These are phyloP conservation scores for Xylariaceae sp. DNA, from an alignment of 2,329 filamentous ascomycete genomes.

Conservation along the genomic window DNA sequence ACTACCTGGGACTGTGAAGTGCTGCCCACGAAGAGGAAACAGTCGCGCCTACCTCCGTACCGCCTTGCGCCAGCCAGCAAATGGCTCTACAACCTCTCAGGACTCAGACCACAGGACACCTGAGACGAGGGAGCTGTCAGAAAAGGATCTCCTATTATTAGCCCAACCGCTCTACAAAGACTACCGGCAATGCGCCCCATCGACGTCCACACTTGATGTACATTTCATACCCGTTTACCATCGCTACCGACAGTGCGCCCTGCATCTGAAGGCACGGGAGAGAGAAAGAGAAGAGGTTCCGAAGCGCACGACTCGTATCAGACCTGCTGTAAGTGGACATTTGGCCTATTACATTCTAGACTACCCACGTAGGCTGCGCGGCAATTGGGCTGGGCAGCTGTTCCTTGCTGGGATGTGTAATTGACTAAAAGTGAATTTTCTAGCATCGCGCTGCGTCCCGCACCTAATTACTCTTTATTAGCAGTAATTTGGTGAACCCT, in stretches of 20 bases:
- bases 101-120: background rate
- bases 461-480: background rate
- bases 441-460: background rate
- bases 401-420: constrained; percentile 9
- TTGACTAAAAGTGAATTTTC: background rate
- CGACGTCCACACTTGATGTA: constrained; percentile 4
- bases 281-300: constrained; percentile 5
- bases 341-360: constrained; percentile 10
- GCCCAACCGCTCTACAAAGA: constrained; percentile 3
- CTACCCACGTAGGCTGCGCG: background rate
- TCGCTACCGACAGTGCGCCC: background rate
- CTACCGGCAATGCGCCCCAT: constrained; percentile 8
- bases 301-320: background rate
- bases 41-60: too few relatives aligned
- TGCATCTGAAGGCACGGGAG: background rate
- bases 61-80: constrained; percentile 7
- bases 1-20: constrained; percentile 22
- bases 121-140: background rate
- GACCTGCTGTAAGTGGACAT: constrained; percentile 3
- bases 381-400: constrained; percentile 14
- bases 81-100: constrained; percentile 6
- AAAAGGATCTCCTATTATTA: constrained; percentile 1
- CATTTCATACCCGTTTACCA: background rate
- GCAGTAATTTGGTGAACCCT: background rate
- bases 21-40: constrained; percentile 19